Evolutionary conservation across 139 green algal species (phyloP), one percentile per base, ranked within the genome.

Genomic region (Chlorella sorokiniana): DNA sequence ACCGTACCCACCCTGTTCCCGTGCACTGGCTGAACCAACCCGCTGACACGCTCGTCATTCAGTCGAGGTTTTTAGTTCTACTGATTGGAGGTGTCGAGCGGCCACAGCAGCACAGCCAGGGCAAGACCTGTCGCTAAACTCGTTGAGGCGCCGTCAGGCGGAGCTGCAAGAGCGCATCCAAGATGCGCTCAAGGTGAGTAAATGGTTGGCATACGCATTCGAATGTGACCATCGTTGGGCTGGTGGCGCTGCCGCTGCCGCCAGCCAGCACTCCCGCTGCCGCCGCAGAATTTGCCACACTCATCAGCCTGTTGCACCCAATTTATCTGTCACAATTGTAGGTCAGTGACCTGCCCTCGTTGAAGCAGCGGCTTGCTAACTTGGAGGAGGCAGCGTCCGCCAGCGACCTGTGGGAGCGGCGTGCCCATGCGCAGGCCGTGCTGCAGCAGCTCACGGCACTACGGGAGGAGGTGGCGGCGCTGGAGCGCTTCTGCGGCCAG

Each of bases 341-440:
- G 51, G 85, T 93, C 3, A 74, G 78, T 1, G 82, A 93, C 69
- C 37, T 92, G 45, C 22, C 82, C 11, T 65, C 54, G 1, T 81
- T 92, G 6, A 59, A 72, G 33, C 37, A 67, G 31, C 61, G 67
- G 11, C 54, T 93, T 37, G 84, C 67, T 2, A 74, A 86, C 18
- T 81, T 94, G 78, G 91, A 95, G 82, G 27, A 80, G n/a, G 63
- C 88, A 6, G 78, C 86, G 22, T 69, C 62, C 5, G 77, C 78
- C 1, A 68, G 77, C 0, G 82, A 79, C 1, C 77, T 98, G 59
- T 98, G 94, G 94, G 93, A 94, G 48, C 81, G 95, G 67, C 80
- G 86, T 2, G 76, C 51, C 0, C 67, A 71, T 8, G 94, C 92
- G 20, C 82, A 92, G 48, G 52, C 61, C 14, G 64, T 96, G 41